Base-by-base conservation (phyloP, 139 green algal genomes). In the Desmodesmus armatus region DNA sequence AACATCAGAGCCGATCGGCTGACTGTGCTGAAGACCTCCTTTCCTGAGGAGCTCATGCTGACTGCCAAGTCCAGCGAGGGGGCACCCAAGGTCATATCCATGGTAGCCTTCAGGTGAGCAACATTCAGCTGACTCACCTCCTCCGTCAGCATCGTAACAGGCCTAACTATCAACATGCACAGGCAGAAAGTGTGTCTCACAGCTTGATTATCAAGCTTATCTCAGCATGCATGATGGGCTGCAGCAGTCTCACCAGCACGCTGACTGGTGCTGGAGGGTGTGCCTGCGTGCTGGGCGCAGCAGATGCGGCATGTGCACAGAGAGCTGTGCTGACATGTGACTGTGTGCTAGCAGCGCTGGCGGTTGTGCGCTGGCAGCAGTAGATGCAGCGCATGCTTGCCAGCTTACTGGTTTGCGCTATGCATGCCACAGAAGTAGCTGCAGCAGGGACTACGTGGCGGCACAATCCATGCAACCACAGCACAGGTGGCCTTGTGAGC, bases 41-140 rank as follows among this genome's bases (percentile, higher is more conserved):
- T 83, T n/a, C 82, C 71, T 39, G 82, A 87, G 41, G 82, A 87
- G 29, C 58, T 87, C 11, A 78, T 81, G 7, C 72, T 87, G 6
- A 87, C 82, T 29, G 35, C 49, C 7, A 47, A 35, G 31, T 25
- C 82, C 1, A 23, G 25, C 31, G 35, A 53, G 15, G 35, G 31
- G n/a, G 21, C 71, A 17, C 55, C 55, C 15, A 70, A 49, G 4
- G 55, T 87, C 58, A 82, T 87, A 15, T 87, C 82, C 4, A 40
- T 82, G 7, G 82, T 87, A 23, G 82, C 82, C 15, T 87, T 87
- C 41, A 82, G 82, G 80, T 85, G 62, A n/a, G n/a, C 43, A 4
- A 25, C 69, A 77, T 21, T 35, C 69, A 77, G 69, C 69, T 77
- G 74, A 35, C 13, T 33, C 39, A 37, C 39, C 40, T n/a, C 3